Base-by-base conservation (phyloP, 192 early-diverging fungal species). In the Coemansia aciculifera region DNA sequence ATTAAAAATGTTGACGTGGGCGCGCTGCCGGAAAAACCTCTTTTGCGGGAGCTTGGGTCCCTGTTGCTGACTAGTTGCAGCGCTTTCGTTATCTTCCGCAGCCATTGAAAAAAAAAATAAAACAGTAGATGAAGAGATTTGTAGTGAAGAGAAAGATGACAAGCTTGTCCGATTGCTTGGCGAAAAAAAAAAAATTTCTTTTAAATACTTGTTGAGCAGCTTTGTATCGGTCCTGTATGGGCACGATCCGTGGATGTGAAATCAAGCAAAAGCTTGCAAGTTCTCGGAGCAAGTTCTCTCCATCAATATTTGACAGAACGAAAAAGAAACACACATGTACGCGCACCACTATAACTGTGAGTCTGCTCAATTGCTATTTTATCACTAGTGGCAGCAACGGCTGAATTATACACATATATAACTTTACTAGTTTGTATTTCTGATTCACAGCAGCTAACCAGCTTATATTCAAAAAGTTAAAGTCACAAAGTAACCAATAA, bases 1-100 rank as follows among this genome's bases (percentile, higher is more conserved):
- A 27, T 94, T 95, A 74, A 99, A 98, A 3, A 93, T 89, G 71
- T 99, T 99, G 59, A 95, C 94, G 69, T 99, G 98, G 11, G 98
- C 98, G 54, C 97, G 90, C 74, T 92, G 90, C 24, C 90, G 83
- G 68, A 88, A 92, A 71, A 84, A 94, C 64, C 90, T 89, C 86
- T 99, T 93, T 86, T 93, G 84, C 5, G 78, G 84, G 13, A 82
- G 79, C 72, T 64, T 77, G 36, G 75, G 79, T 11, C 68, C 68
- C 32, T 60, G 36, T 4, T 48, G 19, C 19, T 42, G n/a, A 9
- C 21, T 49, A 7, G 27, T 32, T 13, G 57, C 21, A 37, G 56
- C 27, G 21, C 6, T 23, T 1, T 61, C 43, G 24, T 27, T 67
- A 37, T 48, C 37, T 21, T 56, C 68, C 12, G 49, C 64, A 29